Evolutionary conservation across 495 filamentous ascomycete genomes (phyloP), one percentile per base, ranked within the genome.

Genomic region (Lophiotrema nucula): DNA sequence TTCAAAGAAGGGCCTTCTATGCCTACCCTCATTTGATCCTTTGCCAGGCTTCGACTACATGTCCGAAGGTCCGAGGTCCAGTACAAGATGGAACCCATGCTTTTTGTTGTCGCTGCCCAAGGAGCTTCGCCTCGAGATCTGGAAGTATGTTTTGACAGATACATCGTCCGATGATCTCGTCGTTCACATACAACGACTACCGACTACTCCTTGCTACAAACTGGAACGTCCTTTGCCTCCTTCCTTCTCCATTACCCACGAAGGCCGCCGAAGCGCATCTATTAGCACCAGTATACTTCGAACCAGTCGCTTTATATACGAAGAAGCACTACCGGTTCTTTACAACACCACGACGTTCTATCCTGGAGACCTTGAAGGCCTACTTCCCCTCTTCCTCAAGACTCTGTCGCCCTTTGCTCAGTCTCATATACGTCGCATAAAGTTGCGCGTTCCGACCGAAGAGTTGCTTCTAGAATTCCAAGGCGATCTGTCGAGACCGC

Each of bases 281-380:
- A 52, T 63, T 4, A 31, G 26, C 4, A 50, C 53, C 6, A n/a
- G 51, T 8, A 25, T 66, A 2, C 48, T 66, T 3, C 33, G 18
- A 4, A 47, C 27, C 1, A 54, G 43, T 26, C 37, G 38, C 3
- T 28, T 38, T 3, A 53, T 62, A 22, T 66, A 66, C 18, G 19
- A 46, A 24, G 62, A 66, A 51, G 62, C 62, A 23, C 39, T 62
- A 8, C 53, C 62, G 0, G 24, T 62, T 26, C 58, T 66, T 5
- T 66, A 66, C 42, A 2, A 15, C 4, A 13, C 43, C 19, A 47
- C 37, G 27, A 65, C 23, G n/a, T 65, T 65, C 41, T 19, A 12
- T 12, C 62, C 38, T 0, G 12, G 21, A 24, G 55, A 65, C 24
- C 21, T 52, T 13, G 56, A 50, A 39, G 56, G 50, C 21, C 15